Conservation (phyloP, 805 yeast species). For the Isabelozyma rhagii region DNA sequence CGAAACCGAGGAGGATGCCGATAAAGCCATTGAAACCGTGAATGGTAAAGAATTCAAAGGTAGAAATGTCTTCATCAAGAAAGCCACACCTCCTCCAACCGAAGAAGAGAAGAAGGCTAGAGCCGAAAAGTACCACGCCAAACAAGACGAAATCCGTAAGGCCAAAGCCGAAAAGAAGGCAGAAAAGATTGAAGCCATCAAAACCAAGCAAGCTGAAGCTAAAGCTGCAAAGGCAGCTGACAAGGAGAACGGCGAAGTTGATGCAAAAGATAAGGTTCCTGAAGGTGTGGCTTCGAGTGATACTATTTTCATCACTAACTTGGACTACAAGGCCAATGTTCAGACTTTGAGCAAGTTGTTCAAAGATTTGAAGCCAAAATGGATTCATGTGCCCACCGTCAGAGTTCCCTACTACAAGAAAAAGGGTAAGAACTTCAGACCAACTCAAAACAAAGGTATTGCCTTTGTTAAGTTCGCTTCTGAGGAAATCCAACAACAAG, state of each 20-base stretch:
- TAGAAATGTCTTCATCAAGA: slow-evolving; percentile 48
- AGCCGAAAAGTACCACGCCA: slow-evolving; percentile 30
- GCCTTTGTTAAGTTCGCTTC: slow-evolving; percentile 61
- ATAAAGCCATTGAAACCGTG: slow-evolving; percentile 39
- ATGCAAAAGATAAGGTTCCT: slow-evolving; percentile 17
- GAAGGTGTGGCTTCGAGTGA: slow-evolving; percentile 55
- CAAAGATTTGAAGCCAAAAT: slow-evolving; percentile 48
- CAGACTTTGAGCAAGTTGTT: slow-evolving; percentile 46
- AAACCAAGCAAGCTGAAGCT: slow-evolving; percentile 1
- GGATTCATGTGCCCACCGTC: slow-evolving; percentile 59
- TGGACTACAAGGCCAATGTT: slow-evolving; percentile 49
- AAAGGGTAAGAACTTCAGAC: slow-evolving; percentile 34
- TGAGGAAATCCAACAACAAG: slow-evolving; percentile 63
- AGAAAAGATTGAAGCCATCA: slow-evolving; percentile 12
- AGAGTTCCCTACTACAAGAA: slow-evolving; percentile 43
- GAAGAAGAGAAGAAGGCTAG: slow-evolving; percentile 40
- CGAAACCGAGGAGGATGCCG: slow-evolving; percentile 41
- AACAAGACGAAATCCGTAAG: slow-evolving; percentile 16
- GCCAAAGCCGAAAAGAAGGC: slow-evolving; percentile 15
- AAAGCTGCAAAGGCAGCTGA: slow-evolving; percentile 3
- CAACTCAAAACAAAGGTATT: slow-evolving; percentile 56
- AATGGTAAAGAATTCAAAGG: slow-evolving; percentile 43
- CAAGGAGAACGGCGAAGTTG: slow-evolving; percentile 3
- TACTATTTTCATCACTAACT: slow-evolving; percentile 61
- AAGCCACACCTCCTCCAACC: slow-evolving; percentile 53